phyloP scores from a whole-genome alignment of 2,329 filamentous ascomycete genomes.

The Coleophoma crateriformis region DNA sequence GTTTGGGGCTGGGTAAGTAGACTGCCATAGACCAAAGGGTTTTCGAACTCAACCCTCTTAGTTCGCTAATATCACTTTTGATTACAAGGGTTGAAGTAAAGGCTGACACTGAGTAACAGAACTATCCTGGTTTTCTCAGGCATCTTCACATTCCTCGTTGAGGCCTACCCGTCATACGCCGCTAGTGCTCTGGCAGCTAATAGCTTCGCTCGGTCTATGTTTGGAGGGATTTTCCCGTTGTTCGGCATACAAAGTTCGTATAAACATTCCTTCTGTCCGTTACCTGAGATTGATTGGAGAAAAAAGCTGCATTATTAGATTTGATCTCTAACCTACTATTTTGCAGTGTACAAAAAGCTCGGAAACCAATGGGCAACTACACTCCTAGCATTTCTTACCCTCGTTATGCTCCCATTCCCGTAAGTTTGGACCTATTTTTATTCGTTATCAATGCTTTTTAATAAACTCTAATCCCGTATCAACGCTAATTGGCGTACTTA shows the following conservation, averaged over 20 bases:
- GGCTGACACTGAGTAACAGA: slow-evolving; percentile 1
- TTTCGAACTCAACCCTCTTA: not conserved
- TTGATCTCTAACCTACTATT: not conserved
- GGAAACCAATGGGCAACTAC: slow-evolving; percentile 64
- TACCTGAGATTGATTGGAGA: not conserved
- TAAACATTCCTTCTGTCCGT: not conserved
- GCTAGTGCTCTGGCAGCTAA: slow-evolving; percentile 77
- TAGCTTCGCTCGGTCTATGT: slow-evolving; percentile 68
- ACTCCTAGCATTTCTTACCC: slow-evolving; percentile 51
- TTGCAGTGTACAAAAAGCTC: slow-evolving; percentile 31
- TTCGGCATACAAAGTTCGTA: slow-evolving; percentile 56
- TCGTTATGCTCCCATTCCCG: slow-evolving; percentile 56
- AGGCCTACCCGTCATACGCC: slow-evolving; percentile 67
- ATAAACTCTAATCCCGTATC: no score
- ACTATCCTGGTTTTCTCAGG: slow-evolving; percentile 67
- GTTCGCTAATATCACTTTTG: no score
- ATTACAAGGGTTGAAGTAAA: not conserved
- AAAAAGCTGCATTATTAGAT: not conserved
- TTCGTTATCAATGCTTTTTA: no score
- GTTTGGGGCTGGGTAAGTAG: slow-evolving; percentile 63
- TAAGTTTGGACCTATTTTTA: slow-evolving; percentile 4
- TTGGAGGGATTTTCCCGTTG: slow-evolving; percentile 73
- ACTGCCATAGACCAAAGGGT: not conserved
- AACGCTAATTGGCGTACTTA: no score
- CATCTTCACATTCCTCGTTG: slow-evolving; percentile 75